Evolutionary conservation across 768 basidiomycete genomes (phyloP), one percentile per base, ranked within the genome.

Genomic region (Hebeloma cylindrosporum): DNA sequence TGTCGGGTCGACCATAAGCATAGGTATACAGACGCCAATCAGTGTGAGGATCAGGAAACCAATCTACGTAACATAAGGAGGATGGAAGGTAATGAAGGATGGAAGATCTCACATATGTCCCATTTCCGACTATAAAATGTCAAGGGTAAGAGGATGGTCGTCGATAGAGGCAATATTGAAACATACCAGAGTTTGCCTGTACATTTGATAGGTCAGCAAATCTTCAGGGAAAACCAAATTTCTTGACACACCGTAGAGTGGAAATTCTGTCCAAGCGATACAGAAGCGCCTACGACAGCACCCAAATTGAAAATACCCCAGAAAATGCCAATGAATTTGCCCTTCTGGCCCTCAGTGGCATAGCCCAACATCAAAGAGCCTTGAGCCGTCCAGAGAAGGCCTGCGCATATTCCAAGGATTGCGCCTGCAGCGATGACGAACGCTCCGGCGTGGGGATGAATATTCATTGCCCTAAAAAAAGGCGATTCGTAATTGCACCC

Each of bases 231-330:
- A 13, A 40, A 43, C 36, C 14, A 42, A 43, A 34, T 26, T 21
- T 18, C 13, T 5, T 14, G 13, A 65, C 74, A 22, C 52, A 83
- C 85, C 58, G 60, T 68, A 17, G 81, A 83, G 36, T 84, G 60
- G 56, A 79, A 82, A 57, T 89, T 90, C 53, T 78, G 69, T 1
- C 79, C 90, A 27, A 91, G 69, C 10, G 88, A 80, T 23, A 91
- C 85, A 7, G 83, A 70, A 4, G 86, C 78, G 22, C 89, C 88
- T 34, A 92, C 80, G 35, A 93, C 85, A 34, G 82, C 82, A 21
- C 88, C 88, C 16, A 89, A 48, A 54, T 91, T 90, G 70, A 93
- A 92, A 49, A 91, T 85, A 32, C 76, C 67, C 89, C 89, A 92
- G 67, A 91, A 92, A 34, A 88, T 78, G 29, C 76, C 82, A 40